Conservation (phyloP, 108 stramenopile genomes). For the Discostella pseudostelligera region DNA sequence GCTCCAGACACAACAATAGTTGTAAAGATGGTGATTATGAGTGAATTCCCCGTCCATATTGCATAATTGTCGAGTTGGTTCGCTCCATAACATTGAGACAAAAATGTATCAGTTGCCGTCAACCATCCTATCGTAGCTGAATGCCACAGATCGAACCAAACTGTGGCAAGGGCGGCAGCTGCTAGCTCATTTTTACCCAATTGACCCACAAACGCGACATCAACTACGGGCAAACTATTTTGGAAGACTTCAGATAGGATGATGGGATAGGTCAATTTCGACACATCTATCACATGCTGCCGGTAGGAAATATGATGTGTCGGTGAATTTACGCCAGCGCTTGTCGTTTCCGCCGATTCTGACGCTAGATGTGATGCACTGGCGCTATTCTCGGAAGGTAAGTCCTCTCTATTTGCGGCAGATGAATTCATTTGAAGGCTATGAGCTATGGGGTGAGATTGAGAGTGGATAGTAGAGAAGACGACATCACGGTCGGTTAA, state of each 20-base stretch:
- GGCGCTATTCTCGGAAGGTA: too few relatives aligned
- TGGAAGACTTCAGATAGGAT: constrained; percentile 46
- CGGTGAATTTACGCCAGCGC: neutral
- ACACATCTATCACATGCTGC: constrained; percentile 27
- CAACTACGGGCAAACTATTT: constrained; percentile 40
- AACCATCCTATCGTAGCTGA: constrained; percentile 44
- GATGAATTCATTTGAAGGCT: too few relatives aligned
- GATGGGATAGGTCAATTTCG: constrained; percentile 33
- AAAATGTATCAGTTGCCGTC: constrained; percentile 49
- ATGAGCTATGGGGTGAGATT: too few relatives aligned
- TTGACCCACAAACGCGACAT: constrained; percentile 39
- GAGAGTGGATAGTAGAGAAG: too few relatives aligned
- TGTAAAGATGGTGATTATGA: constrained; percentile 20
- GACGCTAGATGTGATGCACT: too few relatives aligned
- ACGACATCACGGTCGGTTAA: too few relatives aligned
- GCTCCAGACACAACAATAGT: constrained; percentile 29
- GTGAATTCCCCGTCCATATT: constrained; percentile 38
- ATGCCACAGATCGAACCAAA: constrained; percentile 56
- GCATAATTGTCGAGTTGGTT: constrained; percentile 35
- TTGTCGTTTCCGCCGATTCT: neutral
- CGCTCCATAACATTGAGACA: constrained; percentile 46
- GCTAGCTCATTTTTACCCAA: constrained; percentile 48
- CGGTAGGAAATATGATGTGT: constrained; percentile 12
- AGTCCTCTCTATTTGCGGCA: too few relatives aligned
- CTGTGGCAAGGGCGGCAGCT: constrained; percentile 44